Conservation (phyloP, 495 filamentous ascomycete species). For the Chlorociboria aeruginascens region DNA sequence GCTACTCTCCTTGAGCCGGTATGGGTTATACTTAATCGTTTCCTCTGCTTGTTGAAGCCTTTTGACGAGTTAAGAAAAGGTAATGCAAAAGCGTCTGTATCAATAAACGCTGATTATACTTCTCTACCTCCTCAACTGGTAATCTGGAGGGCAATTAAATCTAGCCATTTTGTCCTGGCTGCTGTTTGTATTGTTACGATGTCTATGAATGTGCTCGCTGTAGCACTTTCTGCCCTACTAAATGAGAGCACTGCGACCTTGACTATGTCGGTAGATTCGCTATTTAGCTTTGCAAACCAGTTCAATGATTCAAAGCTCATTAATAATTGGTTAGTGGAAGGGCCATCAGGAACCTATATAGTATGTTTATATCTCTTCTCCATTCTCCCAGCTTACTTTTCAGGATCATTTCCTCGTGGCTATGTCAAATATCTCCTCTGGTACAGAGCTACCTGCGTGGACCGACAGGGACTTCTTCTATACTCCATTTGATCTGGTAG, state of each 20-base stretch:
- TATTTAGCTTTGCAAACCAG: not conserved
- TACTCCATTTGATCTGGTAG: conserved; percentile 21
- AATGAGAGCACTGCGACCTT: conserved; percentile 5
- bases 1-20: conserved; percentile 34
- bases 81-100: conserved; percentile 16
- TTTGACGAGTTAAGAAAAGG: conserved; percentile 28
- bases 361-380: too few relatives aligned
- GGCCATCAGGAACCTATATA: conserved; percentile 4
- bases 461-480: conserved; percentile 21
- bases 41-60: conserved; percentile 32
- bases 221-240: conserved; percentile 27
- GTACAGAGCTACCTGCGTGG: conserved; percentile 26
- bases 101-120: conserved; percentile 29
- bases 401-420: conserved; percentile 21
- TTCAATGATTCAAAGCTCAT: conserved; percentile 1
- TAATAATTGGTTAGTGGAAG: too few relatives aligned
- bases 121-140: conserved; percentile 32
- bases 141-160: conserved; percentile 24
- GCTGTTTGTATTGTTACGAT: conserved; percentile 25
- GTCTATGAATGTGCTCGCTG: conserved; percentile 27
- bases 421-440: conserved; percentile 22
- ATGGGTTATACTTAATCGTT: conserved; percentile 31
- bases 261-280: too few relatives aligned
- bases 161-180: conserved; percentile 26
- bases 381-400: too few relatives aligned